Conservation (phyloP, 1,284 basidiomycete genomes). For the Vanrija sp. region DNA sequence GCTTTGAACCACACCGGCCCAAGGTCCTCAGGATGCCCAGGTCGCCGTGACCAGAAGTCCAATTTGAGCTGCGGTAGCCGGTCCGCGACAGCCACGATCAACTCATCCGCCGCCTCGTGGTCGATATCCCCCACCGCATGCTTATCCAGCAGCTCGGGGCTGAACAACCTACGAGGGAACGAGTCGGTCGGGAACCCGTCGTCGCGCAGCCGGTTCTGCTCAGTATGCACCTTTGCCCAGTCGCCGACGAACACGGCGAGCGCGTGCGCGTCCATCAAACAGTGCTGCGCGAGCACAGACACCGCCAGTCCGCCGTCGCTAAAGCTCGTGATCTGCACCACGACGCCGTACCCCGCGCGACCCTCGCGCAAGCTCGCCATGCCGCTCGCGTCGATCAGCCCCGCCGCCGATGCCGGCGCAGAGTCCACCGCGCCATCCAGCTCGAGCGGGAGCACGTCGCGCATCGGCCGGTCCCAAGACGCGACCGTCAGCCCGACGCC, state of each 20-base stretch:
- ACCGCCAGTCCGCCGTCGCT: constrained; percentile 25
- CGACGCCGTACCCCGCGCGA: constrained; percentile 23
- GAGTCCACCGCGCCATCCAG: not conserved
- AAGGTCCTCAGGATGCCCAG: constrained; percentile 25
- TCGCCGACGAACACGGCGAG: constrained; percentile 48
- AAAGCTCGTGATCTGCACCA: constrained; percentile 50
- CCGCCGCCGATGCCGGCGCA: constrained; percentile 1
- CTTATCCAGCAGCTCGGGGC: constrained; percentile 46
- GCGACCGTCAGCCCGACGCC: constrained; percentile 49
- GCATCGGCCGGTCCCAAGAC: constrained; percentile 14
- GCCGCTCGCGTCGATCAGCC: constrained; percentile 3
- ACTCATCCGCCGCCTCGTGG: constrained; percentile 15
- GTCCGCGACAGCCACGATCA: constrained; percentile 31
- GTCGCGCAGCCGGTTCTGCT: constrained; percentile 7
- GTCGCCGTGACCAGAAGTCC: constrained; percentile 31
- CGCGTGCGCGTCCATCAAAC: constrained; percentile 50
- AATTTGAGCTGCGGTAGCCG: constrained; percentile 47
- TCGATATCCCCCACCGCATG: constrained; percentile 46
- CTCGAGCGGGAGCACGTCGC: constrained; percentile 31
- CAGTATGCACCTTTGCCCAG: constrained; percentile 46
- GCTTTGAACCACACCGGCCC: constrained; percentile 14
- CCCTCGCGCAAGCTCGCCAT: constrained; percentile 8
- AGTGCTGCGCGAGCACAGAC: constrained; percentile 47
- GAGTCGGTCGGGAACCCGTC: not conserved
- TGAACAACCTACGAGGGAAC: constrained; percentile 35